Conservation (phyloP, 352 stramenopile genomes). For the Pythium inflatum region DNA sequence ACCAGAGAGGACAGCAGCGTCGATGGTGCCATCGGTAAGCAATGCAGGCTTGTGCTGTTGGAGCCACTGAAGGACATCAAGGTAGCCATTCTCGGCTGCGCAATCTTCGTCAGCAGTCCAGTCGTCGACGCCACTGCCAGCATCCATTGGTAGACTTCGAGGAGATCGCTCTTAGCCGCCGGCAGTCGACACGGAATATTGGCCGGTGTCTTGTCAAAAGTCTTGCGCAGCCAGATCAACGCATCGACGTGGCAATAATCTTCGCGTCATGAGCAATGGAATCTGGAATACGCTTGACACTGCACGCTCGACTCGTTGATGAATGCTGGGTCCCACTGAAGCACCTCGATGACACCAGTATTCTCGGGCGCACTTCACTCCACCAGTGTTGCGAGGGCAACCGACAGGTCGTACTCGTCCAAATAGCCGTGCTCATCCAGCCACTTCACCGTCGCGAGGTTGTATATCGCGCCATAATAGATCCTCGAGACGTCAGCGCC, state of each 20-base stretch:
- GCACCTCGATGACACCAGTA: too few species aligned
- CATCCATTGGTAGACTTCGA: neutral
- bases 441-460: too few species aligned
- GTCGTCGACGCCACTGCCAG: neutral
- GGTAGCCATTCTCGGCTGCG: neutral
- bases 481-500: neutral
- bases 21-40: neutral
- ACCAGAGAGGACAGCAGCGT: neutral
- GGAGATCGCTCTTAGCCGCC: neutral
- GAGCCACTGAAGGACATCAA: neutral
- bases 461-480: neutral
- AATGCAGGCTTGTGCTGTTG: constrained; percentile 43
- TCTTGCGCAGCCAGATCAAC: neutral
- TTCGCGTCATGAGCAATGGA: neutral
- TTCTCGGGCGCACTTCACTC: too few species aligned
- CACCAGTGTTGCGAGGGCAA: too few species aligned
- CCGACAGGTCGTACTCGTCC: too few species aligned
- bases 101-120: neutral
- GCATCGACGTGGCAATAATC: neutral
- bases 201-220: too few species aligned
- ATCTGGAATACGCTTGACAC: too few species aligned
- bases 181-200: too few species aligned
- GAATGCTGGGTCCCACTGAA: too few species aligned
- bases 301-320: too few species aligned
- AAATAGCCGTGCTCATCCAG: too few species aligned